Evolutionary conservation across 78 protist genomes (phyloP).

Genomic region (Dictyostelium intermedium): DNA sequence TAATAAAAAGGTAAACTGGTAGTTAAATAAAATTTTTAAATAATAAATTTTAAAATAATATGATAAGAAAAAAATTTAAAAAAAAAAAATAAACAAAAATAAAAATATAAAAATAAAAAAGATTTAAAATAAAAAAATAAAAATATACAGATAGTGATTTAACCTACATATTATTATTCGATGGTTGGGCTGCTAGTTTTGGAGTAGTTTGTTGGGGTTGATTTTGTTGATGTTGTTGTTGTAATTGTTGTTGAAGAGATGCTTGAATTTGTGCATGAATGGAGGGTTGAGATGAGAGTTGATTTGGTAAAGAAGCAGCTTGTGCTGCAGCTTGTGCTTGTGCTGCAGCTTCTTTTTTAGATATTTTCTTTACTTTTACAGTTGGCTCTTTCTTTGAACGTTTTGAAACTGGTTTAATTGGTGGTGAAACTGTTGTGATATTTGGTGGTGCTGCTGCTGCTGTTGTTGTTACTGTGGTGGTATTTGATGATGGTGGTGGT

Average conservation of each 20-base stretch:
- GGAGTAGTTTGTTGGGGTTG: neutral
- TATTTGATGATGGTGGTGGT: neutral
- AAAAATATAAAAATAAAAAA: too few species aligned
- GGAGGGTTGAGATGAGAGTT: neutral
- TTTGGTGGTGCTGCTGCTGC: neutral
- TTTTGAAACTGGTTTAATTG: neutral
- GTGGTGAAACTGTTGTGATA: neutral
- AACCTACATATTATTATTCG: neutral
- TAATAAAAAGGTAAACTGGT: neutral
- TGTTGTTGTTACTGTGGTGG: neutral
- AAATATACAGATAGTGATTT: neutral
- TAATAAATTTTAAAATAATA: too few species aligned
- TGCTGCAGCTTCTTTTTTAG: conserved; percentile 14
- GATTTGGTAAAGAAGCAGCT: neutral
- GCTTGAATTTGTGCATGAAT: conserved; percentile 48
- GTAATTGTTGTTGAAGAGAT: conserved; percentile 11
- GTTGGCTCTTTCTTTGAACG: neutral
- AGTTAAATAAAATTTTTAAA: neutral
- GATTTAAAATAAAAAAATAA: too few species aligned
- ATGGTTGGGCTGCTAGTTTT: neutral
- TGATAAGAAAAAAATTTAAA: too few species aligned
- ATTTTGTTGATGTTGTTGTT: neutral
- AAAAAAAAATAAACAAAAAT: too few species aligned
- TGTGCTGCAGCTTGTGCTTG: conserved; percentile 6
- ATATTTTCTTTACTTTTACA: neutral